Conservation (phyloP, 305 asterid genomes). For the Solanum chacoense region DNA sequence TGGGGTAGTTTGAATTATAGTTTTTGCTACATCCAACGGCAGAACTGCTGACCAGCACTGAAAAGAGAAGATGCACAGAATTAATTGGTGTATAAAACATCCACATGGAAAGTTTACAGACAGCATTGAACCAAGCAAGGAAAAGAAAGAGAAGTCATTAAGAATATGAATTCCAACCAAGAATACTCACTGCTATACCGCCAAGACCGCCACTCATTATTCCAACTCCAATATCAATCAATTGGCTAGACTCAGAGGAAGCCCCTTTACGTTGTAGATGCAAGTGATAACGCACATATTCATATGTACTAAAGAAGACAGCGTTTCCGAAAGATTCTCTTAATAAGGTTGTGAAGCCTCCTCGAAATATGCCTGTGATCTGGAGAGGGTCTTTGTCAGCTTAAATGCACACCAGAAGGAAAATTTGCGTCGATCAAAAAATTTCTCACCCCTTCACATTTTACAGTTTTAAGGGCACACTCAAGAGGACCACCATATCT, state of each 20-base stretch:
- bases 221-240: slow-evolving; percentile 73
- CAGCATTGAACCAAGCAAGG: background rate
- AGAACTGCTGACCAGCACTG: slow-evolving; percentile 84
- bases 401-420: slow-evolving; percentile 4
- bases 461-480: slow-evolving; percentile 69
- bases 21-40: slow-evolving; percentile 90
- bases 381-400: slow-evolving; percentile 46
- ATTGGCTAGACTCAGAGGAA: slow-evolving; percentile 35
- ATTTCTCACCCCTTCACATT: slow-evolving; percentile 76
- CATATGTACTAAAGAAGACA: slow-evolving; percentile 78
- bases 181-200: slow-evolving; percentile 66
- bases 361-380: slow-evolving; percentile 81
- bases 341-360: slow-evolving; percentile 65
- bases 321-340: slow-evolving; percentile 87
- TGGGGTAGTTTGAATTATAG: slow-evolving; percentile 72
- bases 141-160: background rate
- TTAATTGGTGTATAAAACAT: background rate
- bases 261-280: slow-evolving; percentile 40
- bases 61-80: slow-evolving; percentile 8
- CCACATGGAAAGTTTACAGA: slow-evolving; percentile 5
- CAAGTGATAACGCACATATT: slow-evolving; percentile 72
- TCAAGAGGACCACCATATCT: slow-evolving; percentile 75
- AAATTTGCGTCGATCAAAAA: slow-evolving; percentile 6
- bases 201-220: slow-evolving; percentile 85
- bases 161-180: background rate